Percentiles rank a stretch among this genome's conserved stretches.
Evolutionary conservation across 345 rosid species (phyloP).

Genomic region (Eutrema heterophyllum): DNA sequence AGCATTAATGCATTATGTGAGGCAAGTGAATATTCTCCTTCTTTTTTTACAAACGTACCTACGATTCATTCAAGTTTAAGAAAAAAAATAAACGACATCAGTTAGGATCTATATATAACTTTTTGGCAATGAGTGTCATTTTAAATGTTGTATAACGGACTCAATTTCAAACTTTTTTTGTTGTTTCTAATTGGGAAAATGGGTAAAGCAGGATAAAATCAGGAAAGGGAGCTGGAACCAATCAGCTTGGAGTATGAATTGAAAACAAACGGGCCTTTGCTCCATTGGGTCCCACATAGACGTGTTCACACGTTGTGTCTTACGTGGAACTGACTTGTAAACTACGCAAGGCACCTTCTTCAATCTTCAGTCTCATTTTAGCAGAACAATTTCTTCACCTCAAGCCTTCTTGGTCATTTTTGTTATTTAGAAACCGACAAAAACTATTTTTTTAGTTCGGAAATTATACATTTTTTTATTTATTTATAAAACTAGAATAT

Average conservation of each 20-base stretch:
- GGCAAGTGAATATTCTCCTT: not conserved
- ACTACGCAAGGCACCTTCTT: constrained; percentile 28
- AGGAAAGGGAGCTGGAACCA: not conserved
- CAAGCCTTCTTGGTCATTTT: not conserved
- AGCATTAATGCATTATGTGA: not conserved
- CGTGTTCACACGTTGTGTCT: constrained; percentile 47
- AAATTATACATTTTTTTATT: not conserved
- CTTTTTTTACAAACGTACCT: not conserved
- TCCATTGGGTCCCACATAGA: constrained; percentile 21
- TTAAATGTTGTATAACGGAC: not conserved
- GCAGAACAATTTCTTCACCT: not conserved
- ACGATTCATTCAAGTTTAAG: not conserved
- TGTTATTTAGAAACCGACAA: constrained; percentile 21
- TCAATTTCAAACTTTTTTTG: not conserved
- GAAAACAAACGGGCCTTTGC: not conserved
- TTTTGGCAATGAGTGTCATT: not conserved
- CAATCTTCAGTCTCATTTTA: not conserved
- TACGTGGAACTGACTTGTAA: constrained; percentile 48
- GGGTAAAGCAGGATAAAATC: not conserved
- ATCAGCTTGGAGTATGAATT: not conserved
- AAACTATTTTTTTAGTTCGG: not conserved
- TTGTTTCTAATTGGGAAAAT: not conserved
- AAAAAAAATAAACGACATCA: not conserved
- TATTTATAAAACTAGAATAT: not conserved
- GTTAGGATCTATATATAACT: not conserved